Conservation (phyloP, 1,139 yeast genomes). For the Diutina neorugosa region DNA sequence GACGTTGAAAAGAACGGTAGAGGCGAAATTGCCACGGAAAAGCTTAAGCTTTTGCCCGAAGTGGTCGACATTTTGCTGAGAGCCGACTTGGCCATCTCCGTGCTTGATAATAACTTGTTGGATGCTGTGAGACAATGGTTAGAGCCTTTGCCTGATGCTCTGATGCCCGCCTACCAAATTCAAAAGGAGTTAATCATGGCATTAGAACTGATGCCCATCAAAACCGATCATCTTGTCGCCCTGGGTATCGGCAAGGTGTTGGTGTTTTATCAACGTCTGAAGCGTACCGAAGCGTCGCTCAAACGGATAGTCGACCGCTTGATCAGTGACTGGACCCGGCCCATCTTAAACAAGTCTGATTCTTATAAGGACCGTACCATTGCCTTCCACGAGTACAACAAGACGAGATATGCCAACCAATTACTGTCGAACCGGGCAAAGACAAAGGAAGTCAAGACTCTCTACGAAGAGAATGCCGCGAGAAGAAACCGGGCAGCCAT, state of each 20-base stretch:
- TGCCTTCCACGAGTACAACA: slow-evolving; percentile 59
- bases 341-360: slow-evolving; percentile 91
- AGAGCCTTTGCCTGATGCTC: slow-evolving; percentile 96
- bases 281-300: slow-evolving; percentile 76
- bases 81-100: slow-evolving; percentile 81
- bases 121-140: slow-evolving; percentile 96
- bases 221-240: slow-evolving; percentile 90
- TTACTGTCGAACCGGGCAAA: slow-evolving; percentile 21
- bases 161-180: slow-evolving; percentile 92
- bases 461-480: slow-evolving; percentile 86
- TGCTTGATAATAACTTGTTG: slow-evolving; percentile 83
- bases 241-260: slow-evolving; percentile 90
- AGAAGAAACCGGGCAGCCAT: slow-evolving; percentile 91
- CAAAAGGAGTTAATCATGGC: slow-evolving; percentile 79
- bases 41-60: slow-evolving; percentile 67
- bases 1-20: slow-evolving; percentile 79
- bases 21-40: slow-evolving; percentile 75
- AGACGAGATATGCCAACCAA: slow-evolving; percentile 39
- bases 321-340: slow-evolving; percentile 97
- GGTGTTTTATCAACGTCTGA: slow-evolving; percentile 85
- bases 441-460: slow-evolving; percentile 36
- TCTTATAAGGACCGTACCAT: slow-evolving; percentile 84
- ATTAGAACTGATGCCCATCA: slow-evolving; percentile 71
- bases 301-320: slow-evolving; percentile 83
- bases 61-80: slow-evolving; percentile 69